Evolutionary conservation across 2,329 filamentous ascomycete genomes (phyloP).

Genomic region (Tolypocladium tundrense): DNA sequence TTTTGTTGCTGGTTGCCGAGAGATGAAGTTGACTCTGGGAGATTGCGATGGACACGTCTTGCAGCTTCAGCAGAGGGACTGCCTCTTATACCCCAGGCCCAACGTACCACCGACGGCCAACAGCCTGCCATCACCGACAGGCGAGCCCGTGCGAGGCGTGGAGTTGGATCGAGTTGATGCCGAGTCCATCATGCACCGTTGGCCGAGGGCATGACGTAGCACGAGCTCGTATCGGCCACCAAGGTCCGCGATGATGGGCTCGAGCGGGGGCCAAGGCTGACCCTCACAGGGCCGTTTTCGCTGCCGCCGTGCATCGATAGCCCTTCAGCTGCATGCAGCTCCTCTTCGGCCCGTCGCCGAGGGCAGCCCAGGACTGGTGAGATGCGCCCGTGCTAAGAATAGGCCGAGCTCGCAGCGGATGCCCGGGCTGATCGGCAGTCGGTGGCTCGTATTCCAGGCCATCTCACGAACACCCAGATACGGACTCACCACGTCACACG

Average conservation of each 20-base stretch:
- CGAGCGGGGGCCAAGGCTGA: not conserved
- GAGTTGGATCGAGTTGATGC: not conserved
- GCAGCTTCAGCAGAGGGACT: not conserved
- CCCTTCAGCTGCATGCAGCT: not conserved
- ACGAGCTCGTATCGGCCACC: constrained; percentile 7
- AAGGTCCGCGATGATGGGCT: not conserved
- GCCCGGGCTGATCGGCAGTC: not conserved
- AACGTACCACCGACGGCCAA: not conserved
- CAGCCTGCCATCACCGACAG: not conserved
- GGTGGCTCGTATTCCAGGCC: not conserved
- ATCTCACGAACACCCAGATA: not conserved
- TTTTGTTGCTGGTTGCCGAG: not conserved
- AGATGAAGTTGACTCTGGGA: not conserved
- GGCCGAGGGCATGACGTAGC: constrained; percentile 9
- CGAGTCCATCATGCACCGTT: not conserved
- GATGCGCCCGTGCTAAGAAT: not conserved
- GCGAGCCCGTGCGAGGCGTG: not conserved
- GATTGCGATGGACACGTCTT: not conserved
- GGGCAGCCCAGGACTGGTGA: not conserved
- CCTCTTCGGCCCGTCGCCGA: not conserved
- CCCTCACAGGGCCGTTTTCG: not conserved
- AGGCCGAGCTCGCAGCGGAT: not conserved
- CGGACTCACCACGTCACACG: not conserved
- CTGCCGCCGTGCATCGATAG: not conserved
- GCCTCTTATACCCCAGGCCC: not conserved